Conservation (phyloP, 768 basidiomycete genomes). For the Paxillus ammoniavirescens region DNA sequence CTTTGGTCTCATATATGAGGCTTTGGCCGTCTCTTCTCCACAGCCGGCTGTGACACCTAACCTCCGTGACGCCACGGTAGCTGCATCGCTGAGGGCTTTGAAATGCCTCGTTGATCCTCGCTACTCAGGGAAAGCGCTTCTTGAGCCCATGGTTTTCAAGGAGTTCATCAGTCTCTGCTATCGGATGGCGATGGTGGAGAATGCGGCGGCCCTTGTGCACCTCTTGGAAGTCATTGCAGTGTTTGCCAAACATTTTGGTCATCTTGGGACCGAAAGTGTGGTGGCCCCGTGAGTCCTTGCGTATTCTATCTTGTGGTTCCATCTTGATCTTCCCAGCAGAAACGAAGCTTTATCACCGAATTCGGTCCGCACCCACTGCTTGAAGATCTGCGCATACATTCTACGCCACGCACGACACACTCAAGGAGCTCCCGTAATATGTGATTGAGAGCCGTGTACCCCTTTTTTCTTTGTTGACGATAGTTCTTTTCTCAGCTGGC, state of each 20-base stretch:
- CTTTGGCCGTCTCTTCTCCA: constrained; percentile 64
- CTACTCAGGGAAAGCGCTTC: constrained; percentile 77
- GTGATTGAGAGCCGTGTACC: constrained; percentile 34
- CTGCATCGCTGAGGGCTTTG: constrained; percentile 72
- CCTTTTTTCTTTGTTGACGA: not conserved
- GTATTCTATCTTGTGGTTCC: not conserved
- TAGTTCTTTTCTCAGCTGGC: constrained; percentile 43
- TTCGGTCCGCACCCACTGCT: constrained; percentile 57
- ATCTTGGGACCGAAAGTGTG: constrained; percentile 24
- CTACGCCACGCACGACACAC: constrained; percentile 69
- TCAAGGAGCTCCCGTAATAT: constrained; percentile 47
- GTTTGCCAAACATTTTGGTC: constrained; percentile 46
- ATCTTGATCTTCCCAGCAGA: constrained; percentile 6
- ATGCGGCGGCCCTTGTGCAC: constrained; percentile 65
- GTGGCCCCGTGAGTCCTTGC: constrained; percentile 17
- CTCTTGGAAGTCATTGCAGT: constrained; percentile 66
- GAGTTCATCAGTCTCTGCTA: constrained; percentile 89
- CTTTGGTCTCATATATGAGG: constrained; percentile 94
- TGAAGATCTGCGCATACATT: constrained; percentile 80
- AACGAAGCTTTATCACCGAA: constrained; percentile 34
- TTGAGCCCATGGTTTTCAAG: constrained; percentile 82
- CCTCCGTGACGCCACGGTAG: constrained; percentile 45
- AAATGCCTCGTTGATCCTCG: constrained; percentile 77
- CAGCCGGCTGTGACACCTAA: constrained; percentile 48
- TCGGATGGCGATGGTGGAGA: constrained; percentile 86